Conservation (phyloP, 2,329 filamentous ascomycete genomes). For the Sporothrix brunneoviolacea region DNA sequence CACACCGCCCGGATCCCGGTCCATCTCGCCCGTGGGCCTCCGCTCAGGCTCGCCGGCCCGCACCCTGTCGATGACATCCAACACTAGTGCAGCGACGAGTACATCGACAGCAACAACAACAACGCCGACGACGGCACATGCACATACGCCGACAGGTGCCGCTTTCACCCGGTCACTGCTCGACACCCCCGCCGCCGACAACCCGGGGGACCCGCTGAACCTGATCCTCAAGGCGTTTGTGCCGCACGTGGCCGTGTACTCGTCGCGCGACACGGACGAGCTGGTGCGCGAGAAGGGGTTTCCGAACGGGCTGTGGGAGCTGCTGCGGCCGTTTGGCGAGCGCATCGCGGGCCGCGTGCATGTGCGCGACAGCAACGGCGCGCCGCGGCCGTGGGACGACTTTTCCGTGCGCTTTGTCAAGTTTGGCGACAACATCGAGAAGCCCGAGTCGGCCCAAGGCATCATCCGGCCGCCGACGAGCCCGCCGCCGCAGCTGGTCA, state of each 20-base stretch:
- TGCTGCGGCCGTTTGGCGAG: slow-evolving; percentile 88
- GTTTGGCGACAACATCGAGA: slow-evolving; percentile 54
- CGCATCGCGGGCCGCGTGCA: slow-evolving; percentile 79
- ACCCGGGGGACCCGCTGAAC: slow-evolving; percentile 22
- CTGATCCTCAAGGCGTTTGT: slow-evolving; percentile 80
- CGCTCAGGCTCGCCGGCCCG: slow-evolving; percentile 44
- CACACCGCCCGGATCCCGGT: slow-evolving; percentile 61
- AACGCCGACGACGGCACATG: neutral
- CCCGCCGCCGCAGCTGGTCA: slow-evolving; percentile 9
- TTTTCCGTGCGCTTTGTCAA: slow-evolving; percentile 81
- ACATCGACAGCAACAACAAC: neutral
- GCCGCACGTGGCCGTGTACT: slow-evolving; percentile 78
- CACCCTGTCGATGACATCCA: slow-evolving; percentile 42
- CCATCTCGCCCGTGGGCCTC: slow-evolving; percentile 55
- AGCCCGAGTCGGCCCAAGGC: slow-evolving; percentile 36
- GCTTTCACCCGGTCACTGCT: slow-evolving; percentile 35
- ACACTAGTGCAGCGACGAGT: slow-evolving; percentile 21
- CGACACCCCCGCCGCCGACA: slow-evolving; percentile 13
- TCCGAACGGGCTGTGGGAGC: slow-evolving; percentile 69
- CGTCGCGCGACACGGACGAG: slow-evolving; percentile 79
- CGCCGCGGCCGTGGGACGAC: slow-evolving; percentile 77
- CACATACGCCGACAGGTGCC: slow-evolving; percentile 23
- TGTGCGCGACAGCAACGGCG: slow-evolving; percentile 82
- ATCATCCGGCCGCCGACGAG: slow-evolving; percentile 24
- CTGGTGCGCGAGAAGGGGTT: slow-evolving; percentile 81